These are phyloP conservation scores for Penicillium sp. DNA, from an alignment of 2,329 filamentous ascomycete species.

Conservation along the genomic window DNA sequence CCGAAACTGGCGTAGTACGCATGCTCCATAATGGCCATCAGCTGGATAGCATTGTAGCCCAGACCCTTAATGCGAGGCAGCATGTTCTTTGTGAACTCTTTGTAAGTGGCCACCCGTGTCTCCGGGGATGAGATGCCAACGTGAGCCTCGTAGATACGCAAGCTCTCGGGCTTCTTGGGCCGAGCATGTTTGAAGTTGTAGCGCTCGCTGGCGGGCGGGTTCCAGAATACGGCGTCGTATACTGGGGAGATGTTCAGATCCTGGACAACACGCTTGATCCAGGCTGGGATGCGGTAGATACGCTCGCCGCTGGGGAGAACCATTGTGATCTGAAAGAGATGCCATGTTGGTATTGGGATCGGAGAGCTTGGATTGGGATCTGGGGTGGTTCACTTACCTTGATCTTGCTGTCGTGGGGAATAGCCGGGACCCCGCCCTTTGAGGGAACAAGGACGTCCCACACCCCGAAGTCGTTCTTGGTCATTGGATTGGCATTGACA, in stretches of 20 bases:
- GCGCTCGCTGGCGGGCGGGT: slow-evolving; percentile 71
- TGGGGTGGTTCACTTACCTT: slow-evolving; percentile 65
- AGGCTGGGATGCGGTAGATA: slow-evolving; percentile 85
- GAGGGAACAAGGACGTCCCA: slow-evolving; percentile 80
- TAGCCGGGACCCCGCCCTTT: slow-evolving; percentile 70
- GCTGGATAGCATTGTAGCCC: slow-evolving; percentile 95
- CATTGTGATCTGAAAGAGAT: slow-evolving; percentile 68
- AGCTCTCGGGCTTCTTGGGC: slow-evolving; percentile 79
- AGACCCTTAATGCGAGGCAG: slow-evolving; percentile 84
- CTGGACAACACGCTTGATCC: slow-evolving; percentile 97
- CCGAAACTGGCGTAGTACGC: slow-evolving; percentile 99
- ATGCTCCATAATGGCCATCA: slow-evolving; percentile 99
- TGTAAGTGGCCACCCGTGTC: slow-evolving; percentile 85
- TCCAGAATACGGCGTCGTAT: slow-evolving; percentile 97
- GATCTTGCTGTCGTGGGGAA: slow-evolving; percentile 91
- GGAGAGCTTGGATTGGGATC: neutral
- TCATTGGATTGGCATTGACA: slow-evolving; percentile 79
- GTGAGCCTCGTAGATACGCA: slow-evolving; percentile 97
- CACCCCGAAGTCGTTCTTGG: slow-evolving; percentile 77
- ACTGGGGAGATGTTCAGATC: slow-evolving; percentile 84
- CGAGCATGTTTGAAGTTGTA: slow-evolving; percentile 83
- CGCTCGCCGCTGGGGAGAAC: slow-evolving; percentile 74
- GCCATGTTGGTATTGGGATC: neutral
- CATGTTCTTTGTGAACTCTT: slow-evolving; percentile 92
- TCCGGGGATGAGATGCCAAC: slow-evolving; percentile 96